Evolutionary conservation across 176 grass and related monocot genomes (phyloP).

Genomic region (Aegilops tauschii): DNA sequence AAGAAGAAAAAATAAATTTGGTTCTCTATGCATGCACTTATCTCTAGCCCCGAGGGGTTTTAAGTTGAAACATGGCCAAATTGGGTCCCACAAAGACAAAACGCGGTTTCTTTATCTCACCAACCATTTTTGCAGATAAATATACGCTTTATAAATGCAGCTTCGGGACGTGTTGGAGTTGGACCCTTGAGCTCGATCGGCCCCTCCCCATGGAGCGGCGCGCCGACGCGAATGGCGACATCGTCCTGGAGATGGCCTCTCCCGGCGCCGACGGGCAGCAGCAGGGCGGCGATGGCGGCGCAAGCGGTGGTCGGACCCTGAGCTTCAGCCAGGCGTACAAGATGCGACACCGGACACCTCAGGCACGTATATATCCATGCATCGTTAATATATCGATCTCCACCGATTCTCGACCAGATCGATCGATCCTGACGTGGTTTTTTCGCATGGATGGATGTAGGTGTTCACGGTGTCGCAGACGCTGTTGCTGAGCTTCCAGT

Average conservation of each 20-base stretch:
- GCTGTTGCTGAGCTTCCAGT: slow-evolving; percentile 45
- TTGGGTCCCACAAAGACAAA: not conserved
- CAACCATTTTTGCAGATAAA: no score
- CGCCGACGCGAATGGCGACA: not conserved
- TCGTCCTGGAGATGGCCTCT: slow-evolving; percentile 6
- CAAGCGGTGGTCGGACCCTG: not conserved
- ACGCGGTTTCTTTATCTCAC: not conserved
- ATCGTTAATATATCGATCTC: no score
- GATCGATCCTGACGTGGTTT: not conserved
- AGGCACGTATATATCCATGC: not conserved
- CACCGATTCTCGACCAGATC: not conserved
- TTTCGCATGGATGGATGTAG: not conserved
- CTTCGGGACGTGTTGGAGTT: not conserved
- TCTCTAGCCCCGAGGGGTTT: no score
- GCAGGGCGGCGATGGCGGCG: not conserved
- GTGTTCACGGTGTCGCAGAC: slow-evolving; percentile 43
- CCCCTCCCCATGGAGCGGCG: not conserved
- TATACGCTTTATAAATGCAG: no score
- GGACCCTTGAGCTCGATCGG: not conserved
- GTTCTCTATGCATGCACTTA: no score
- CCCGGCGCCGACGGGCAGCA: not conserved
- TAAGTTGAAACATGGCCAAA: no score
- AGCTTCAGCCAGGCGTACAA: slow-evolving; percentile 50
- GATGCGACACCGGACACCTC: slow-evolving; percentile 33
- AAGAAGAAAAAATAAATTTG: no score